A percentile compares a stretch with the other conserved stretches of the same genome.
Conservation (phyloP, 1,139 yeast genomes). For the Meyerozyma carpophila region DNA sequence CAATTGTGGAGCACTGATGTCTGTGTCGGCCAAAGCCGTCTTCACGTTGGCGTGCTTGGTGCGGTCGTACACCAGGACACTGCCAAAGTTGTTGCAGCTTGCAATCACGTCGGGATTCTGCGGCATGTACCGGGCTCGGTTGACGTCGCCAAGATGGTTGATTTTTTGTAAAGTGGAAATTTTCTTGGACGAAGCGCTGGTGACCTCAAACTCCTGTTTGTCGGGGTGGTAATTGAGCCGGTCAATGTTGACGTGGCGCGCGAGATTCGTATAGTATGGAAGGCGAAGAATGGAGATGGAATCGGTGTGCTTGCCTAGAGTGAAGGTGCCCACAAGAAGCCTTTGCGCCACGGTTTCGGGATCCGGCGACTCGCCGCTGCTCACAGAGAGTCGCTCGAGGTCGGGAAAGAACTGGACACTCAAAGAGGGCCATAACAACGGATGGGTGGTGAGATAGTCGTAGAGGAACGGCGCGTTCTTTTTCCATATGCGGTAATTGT, state of each 20-base stretch:
- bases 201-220: conserved; percentile 37
- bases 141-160: conserved; percentile 42
- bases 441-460: conserved; percentile 44
- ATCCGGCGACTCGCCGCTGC: background rate
- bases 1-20: conserved; percentile 28
- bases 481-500: conserved; percentile 46
- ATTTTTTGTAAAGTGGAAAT: conserved; percentile 33
- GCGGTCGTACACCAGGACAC: conserved; percentile 43
- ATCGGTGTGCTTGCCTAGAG: conserved; percentile 16
- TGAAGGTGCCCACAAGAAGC: conserved; percentile 18
- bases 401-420: conserved; percentile 55
- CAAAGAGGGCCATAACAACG: conserved; percentile 52
- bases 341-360: conserved; percentile 9
- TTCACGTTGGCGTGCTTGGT: conserved; percentile 41
- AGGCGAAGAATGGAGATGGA: conserved; percentile 34
- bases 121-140: conserved; percentile 36
- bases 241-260: conserved; percentile 26
- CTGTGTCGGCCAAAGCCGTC: conserved; percentile 13
- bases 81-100: conserved; percentile 36
- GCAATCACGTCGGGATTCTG: conserved; percentile 43
- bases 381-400: conserved; percentile 10
- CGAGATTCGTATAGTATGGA: conserved; percentile 30
- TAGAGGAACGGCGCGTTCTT: conserved; percentile 50
- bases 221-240: conserved; percentile 34
- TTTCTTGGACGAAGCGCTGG: conserved; percentile 20